Conservation (phyloP, 495 filamentous ascomycete species). For the Penicillium desertorum region DNA sequence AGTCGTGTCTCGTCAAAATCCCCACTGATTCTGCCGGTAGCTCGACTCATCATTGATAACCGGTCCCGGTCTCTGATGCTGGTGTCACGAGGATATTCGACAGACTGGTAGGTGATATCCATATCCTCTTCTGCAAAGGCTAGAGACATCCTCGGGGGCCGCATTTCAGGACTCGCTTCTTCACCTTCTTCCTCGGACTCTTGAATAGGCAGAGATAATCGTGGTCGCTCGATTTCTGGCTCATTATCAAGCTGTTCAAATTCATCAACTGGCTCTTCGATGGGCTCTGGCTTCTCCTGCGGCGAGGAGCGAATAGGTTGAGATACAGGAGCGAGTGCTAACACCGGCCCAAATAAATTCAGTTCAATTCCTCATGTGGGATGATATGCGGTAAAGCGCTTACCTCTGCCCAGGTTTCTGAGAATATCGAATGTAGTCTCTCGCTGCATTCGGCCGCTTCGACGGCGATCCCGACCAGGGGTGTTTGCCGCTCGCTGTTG, state of each 20-base stretch:
- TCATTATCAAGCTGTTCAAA: slow-evolving; percentile 65
- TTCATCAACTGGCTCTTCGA: slow-evolving; percentile 33
- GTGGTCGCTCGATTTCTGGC: slow-evolving; percentile 59
- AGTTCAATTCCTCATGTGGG: background rate
- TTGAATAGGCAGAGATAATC: slow-evolving; percentile 69
- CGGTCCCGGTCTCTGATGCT: slow-evolving; percentile 50
- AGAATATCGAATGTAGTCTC: slow-evolving; percentile 75
- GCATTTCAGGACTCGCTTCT: slow-evolving; percentile 45
- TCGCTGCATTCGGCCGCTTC: slow-evolving; percentile 64
- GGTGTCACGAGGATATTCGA: slow-evolving; percentile 65
- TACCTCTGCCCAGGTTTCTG: slow-evolving; percentile 62
- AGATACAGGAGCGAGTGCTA: slow-evolving; percentile 59
- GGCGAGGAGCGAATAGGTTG: slow-evolving; percentile 61
- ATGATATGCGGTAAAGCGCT: slow-evolving; percentile 1
- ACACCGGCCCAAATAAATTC: background rate
- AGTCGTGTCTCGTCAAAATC: slow-evolving; percentile 51
- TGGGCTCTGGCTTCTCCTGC: slow-evolving; percentile 30
- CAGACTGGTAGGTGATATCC: slow-evolving; percentile 63
- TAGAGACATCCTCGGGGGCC: slow-evolving; percentile 60
- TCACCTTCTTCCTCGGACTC: slow-evolving; percentile 53
- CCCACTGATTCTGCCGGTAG: slow-evolving; percentile 62
- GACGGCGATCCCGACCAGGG: slow-evolving; percentile 64
- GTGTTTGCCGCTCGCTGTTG: slow-evolving; percentile 76
- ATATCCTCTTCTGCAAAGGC: slow-evolving; percentile 67
- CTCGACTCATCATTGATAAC: slow-evolving; percentile 56